Percentiles rank a stretch among this genome's conserved stretches.
Evolutionary conservation across 2,329 filamentous ascomycete species (phyloP).

Genomic region (Sporothrix schenckii): DNA sequence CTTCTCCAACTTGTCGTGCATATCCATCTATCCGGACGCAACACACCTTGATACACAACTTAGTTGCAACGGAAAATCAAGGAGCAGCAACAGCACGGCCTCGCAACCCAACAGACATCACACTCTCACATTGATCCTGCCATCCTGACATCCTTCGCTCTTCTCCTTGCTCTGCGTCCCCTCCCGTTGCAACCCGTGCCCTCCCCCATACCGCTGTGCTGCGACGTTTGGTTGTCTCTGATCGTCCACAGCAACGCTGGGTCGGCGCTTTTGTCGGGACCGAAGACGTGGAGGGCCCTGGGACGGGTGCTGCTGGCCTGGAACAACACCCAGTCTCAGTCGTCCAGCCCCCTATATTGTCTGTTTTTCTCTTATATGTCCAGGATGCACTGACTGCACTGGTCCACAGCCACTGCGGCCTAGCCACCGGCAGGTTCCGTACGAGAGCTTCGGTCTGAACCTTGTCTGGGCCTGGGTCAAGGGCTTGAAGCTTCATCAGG

Average conservation of each 20-base stretch:
- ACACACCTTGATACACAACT: neutral
- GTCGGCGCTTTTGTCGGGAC: slow-evolving; percentile 11
- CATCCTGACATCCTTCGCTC: neutral
- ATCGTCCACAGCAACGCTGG: neutral
- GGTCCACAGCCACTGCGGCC: neutral
- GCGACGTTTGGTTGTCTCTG: slow-evolving; percentile 10
- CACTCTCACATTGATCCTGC: neutral
- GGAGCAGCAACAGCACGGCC: neutral
- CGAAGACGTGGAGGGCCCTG: neutral
- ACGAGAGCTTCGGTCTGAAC: too few relatives aligned
- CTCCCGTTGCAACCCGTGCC: neutral
- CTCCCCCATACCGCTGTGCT: neutral
- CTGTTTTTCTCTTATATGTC: neutral
- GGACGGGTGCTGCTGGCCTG: neutral
- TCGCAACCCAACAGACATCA: neutral
- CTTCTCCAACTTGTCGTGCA: neutral
- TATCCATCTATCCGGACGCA: slow-evolving; percentile 19
- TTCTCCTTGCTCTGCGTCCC: neutral
- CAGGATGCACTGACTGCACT: neutral
- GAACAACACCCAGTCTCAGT: neutral
- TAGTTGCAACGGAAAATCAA: neutral
- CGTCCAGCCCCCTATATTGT: neutral
- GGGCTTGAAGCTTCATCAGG: neutral
- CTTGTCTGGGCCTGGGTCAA: neutral
- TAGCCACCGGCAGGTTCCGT: neutral